Evolutionary conservation across 306 rosid species (phyloP).

Genomic region (Inga leiocalycina): DNA sequence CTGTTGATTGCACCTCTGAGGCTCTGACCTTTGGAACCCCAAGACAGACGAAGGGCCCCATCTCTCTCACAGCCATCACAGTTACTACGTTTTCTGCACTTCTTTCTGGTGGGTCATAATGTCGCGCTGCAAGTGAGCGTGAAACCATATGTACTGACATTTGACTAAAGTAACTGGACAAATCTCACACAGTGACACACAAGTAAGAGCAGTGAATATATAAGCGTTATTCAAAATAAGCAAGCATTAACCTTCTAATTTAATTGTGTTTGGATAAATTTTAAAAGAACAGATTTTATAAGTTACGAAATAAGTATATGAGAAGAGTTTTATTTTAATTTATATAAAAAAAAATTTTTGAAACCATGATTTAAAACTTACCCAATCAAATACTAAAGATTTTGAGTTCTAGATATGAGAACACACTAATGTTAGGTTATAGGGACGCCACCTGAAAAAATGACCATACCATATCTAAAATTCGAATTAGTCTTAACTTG

Average conservation of each 20-base stretch:
- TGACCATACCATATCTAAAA: accelerated
- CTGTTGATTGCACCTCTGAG: constrained; percentile 21
- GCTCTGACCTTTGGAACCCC: constrained; percentile 38
- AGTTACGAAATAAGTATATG: too few species aligned
- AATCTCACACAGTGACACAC: constrained; percentile 7
- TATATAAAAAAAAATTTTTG: too few species aligned
- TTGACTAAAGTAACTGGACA: background rate
- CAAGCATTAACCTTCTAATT: too few species aligned
- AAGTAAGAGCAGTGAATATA: constrained; percentile 1
- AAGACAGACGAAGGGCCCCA: constrained; percentile 39
- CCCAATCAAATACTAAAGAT: too few species aligned
- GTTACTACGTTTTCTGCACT: constrained; percentile 26
- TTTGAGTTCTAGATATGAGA: too few species aligned
- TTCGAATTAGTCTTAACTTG: accelerated
- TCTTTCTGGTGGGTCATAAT: constrained; percentile 38
- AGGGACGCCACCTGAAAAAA: too few species aligned
- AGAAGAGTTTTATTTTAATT: too few species aligned
- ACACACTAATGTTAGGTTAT: too few species aligned
- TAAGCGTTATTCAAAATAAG: background rate
- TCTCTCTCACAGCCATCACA: constrained; percentile 23
- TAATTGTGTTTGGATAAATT: too few species aligned
- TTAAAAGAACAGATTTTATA: too few species aligned
- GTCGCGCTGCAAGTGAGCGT: background rate
- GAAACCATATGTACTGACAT: background rate
- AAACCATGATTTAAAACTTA: too few species aligned